Base-by-base conservation (phyloP, 306 rosid genomes). In the Begonia masoniana region DNA sequence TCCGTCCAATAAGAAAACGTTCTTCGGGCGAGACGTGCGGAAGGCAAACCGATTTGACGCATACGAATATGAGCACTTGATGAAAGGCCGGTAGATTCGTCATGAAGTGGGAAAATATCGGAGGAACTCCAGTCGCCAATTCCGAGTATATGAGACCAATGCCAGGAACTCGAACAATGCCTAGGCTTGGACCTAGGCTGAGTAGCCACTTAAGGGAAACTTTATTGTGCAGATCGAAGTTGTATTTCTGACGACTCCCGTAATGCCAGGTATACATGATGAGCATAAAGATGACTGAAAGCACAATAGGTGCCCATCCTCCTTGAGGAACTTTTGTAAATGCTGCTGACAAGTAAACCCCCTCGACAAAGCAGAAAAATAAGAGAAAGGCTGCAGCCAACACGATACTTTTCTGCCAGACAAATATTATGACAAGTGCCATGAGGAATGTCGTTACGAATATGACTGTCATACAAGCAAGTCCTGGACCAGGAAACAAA, bases 11-110 rank as follows among this genome's bases (percentile, higher is more conserved):
- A 60, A 86, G 93, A 66, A 86, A 86, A 23, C 95, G 80, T 64
- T 86, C 95, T 63, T 86, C 95, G 0, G 93, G 80, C 5, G 88
- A 75, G 69, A 86, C 95, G 62, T 77, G 71, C 7, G 95, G 95
- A 61, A 86, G 87, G 19, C 85, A 93, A 31, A 86, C 95, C 59
- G 95, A 86, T 60, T 86, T 86, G 31, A 86, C 80, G 56, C 95
- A 86, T 51, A 86, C 88, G 58, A 86, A 86, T 57, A 82, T 88
- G 52, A 86, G 56, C 52, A 86, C 95, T 7, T 74, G 75, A 78
- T 86, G 95, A 70, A 86, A 86, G 4, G 95, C 95, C 31, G 95
- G 95, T 57, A 86, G 93, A 63, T 86, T 86, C 48, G 95, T 86
- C 12, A 86, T 93, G 52, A 86, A 86, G 76, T 86, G 95, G 55